Percentiles rank a stretch among this genome's conserved stretches.
Conservation (phyloP, 768 basidiomycete species). For the Russula sp. region DNA sequence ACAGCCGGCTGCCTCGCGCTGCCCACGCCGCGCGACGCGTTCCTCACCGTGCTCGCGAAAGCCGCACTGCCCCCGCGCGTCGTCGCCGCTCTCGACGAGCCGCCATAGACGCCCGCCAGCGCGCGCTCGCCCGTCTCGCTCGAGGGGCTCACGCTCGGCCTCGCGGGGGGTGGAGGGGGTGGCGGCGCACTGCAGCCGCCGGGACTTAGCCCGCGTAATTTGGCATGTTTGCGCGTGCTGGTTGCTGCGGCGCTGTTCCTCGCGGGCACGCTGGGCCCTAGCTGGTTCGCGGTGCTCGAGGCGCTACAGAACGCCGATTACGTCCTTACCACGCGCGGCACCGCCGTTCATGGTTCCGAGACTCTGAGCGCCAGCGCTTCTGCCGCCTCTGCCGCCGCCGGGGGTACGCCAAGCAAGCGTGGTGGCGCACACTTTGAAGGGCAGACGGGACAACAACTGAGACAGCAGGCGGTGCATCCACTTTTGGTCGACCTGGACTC, state of each 20-base stretch:
- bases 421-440: constrained; percentile 7
- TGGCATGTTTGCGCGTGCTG: too few relatives aligned
- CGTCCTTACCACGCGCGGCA: constrained; percentile 62
- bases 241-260: too few relatives aligned
- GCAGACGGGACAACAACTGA: constrained; percentile 8
- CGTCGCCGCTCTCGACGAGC: constrained; percentile 73
- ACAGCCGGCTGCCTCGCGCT: too few relatives aligned
- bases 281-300: too few relatives aligned
- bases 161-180: too few relatives aligned
- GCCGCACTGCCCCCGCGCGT: constrained; percentile 85
- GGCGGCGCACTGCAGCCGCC: too few relatives aligned
- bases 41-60: constrained; percentile 84
- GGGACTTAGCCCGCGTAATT: too few relatives aligned
- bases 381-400: too few relatives aligned
- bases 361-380: constrained; percentile 19
- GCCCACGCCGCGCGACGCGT: constrained; percentile 87
- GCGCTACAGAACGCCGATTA: constrained; percentile 95
- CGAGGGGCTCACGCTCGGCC: too few relatives aligned
- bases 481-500: constrained; percentile 66
- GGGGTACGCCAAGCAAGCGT: constrained; percentile 1
- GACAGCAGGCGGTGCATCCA: constrained; percentile 35
- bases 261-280: too few relatives aligned
- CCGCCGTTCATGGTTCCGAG: constrained; percentile 10
- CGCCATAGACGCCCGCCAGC: constrained; percentile 37
- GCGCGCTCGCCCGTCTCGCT: too few relatives aligned